These are phyloP conservation scores for Adansonia gregorii DNA, from an alignment of 441 rosid genomes.

Conservation along the genomic window DNA sequence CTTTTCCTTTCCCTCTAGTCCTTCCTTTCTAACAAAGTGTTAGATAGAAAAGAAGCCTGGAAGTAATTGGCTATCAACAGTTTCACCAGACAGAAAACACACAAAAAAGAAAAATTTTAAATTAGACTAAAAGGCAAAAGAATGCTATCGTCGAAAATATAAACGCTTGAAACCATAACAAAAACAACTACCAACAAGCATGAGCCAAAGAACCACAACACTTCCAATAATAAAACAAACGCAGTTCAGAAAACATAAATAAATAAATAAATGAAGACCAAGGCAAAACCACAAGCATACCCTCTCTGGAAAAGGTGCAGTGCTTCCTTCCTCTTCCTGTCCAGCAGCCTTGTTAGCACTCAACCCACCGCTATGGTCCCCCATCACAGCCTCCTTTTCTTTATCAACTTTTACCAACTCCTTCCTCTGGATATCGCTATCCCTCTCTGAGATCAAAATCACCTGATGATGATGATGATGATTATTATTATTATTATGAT, in stretches of 20 bases:
- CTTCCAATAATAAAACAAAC: not conserved
- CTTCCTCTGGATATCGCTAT: constrained; percentile 38
- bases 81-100: not conserved
- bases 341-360: constrained; percentile 86
- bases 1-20: not conserved
- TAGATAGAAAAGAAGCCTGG: not conserved
- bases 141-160: not conserved
- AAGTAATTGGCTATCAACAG: not conserved
- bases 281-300: constrained; percentile 36
- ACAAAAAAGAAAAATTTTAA: not conserved
- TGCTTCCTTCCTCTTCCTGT: constrained; percentile 87
- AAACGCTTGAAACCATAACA: not conserved
- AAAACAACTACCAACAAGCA: not conserved
- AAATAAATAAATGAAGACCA: not conserved
- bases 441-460: constrained; percentile 36
- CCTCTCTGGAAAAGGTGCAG: constrained; percentile 89
- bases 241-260: not conserved
- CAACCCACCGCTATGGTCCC: constrained; percentile 53
- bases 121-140: not conserved
- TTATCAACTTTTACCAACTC: constrained; percentile 44
- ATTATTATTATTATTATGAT: not conserved
- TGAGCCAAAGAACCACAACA: not conserved
- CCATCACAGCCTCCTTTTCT: constrained; percentile 54
- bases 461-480: constrained; percentile 20
- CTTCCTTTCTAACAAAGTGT: not conserved